Conservation (phyloP, 257 asterid genomes). For the Scutellaria barbata region DNA sequence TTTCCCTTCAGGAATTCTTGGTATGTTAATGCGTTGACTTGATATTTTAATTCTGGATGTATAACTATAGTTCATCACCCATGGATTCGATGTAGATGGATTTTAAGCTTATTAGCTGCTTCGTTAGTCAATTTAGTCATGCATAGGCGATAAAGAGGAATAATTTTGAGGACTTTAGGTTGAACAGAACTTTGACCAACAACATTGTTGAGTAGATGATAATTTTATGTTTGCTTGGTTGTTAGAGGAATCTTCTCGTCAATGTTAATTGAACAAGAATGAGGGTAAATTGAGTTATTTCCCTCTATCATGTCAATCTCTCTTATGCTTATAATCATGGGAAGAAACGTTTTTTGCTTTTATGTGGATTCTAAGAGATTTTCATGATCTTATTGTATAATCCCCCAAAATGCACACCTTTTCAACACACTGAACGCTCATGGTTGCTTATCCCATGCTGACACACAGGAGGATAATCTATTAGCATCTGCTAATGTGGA, state of each 20-base stretch:
- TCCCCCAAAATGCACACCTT: conserved; percentile 2
- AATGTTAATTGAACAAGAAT: conserved; percentile 20
- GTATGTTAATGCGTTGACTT: conserved; percentile 32
- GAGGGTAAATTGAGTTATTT: not conserved
- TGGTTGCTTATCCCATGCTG: conserved; percentile 36
- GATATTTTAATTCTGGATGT: conserved; percentile 4
- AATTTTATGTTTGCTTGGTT: conserved; percentile 23
- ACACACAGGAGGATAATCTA: conserved; percentile 62
- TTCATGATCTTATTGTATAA: conserved; percentile 11
- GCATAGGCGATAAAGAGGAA: not conserved
- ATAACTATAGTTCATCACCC: conserved; percentile 28
- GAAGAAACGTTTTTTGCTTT: not conserved
- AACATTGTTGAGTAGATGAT: not conserved
- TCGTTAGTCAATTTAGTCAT: conserved; percentile 27
- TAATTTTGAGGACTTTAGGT: conserved; percentile 5
- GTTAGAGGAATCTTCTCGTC: conserved; percentile 7
- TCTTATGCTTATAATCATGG: not conserved
- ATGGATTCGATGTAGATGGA: not conserved
- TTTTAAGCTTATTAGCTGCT: conserved; percentile 17
- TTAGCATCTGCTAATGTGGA: conserved; percentile 50
- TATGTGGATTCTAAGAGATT: conserved; percentile 1
- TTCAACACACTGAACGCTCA: conserved; percentile 6
- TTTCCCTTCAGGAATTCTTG: conserved; percentile 20
- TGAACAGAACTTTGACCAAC: not conserved
- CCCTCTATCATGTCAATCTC: not conserved